Evolutionary conservation across 2,329 filamentous ascomycete species (phyloP).

Genomic region (Sporothrix phasma): DNA sequence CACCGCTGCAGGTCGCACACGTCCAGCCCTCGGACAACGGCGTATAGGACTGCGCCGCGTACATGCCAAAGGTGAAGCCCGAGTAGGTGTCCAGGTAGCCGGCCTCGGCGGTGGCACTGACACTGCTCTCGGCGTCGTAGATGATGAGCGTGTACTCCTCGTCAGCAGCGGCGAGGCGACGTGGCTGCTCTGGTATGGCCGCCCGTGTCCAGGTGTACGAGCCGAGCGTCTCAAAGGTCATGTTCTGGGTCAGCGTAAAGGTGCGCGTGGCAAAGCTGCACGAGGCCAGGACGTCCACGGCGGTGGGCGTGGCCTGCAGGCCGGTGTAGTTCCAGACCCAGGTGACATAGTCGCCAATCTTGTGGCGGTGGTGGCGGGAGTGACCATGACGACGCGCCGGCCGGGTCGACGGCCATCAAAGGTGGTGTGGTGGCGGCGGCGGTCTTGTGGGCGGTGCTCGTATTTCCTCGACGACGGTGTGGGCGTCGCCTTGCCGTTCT

Average conservation of each 20-base stretch:
- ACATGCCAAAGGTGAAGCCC: constrained; percentile 48
- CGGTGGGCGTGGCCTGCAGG: constrained; percentile 46
- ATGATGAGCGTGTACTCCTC: constrained; percentile 53
- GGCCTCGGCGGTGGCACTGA: constrained; percentile 40
- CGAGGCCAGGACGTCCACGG: constrained; percentile 49
- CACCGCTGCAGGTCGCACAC: constrained; percentile 49
- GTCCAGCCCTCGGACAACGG: constrained; percentile 40
- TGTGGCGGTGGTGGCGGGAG: constrained; percentile 40
- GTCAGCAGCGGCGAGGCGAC: constrained; percentile 39
- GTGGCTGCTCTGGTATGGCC: constrained; percentile 37
- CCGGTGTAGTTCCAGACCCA: constrained; percentile 59
- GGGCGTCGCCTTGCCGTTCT: no score
- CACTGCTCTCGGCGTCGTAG: constrained; percentile 45
- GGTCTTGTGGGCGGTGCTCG: constrained; percentile 20
- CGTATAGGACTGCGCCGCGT: constrained; percentile 42
- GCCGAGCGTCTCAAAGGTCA: constrained; percentile 44
- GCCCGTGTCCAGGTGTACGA: constrained; percentile 48
- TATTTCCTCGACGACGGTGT: no score
- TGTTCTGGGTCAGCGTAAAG: constrained; percentile 54
- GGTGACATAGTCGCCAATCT: constrained; percentile 50
- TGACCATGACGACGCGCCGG: constrained; percentile 44
- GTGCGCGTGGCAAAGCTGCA: constrained; percentile 42
- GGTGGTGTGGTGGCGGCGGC: constrained; percentile 27
- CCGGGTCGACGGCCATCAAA: constrained; percentile 38
- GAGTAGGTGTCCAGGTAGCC: constrained; percentile 44